Evolutionary conservation across 176 grass and related monocot species (phyloP), one percentile per base, ranked within the genome.

Genomic region (Paspalum notatum): DNA sequence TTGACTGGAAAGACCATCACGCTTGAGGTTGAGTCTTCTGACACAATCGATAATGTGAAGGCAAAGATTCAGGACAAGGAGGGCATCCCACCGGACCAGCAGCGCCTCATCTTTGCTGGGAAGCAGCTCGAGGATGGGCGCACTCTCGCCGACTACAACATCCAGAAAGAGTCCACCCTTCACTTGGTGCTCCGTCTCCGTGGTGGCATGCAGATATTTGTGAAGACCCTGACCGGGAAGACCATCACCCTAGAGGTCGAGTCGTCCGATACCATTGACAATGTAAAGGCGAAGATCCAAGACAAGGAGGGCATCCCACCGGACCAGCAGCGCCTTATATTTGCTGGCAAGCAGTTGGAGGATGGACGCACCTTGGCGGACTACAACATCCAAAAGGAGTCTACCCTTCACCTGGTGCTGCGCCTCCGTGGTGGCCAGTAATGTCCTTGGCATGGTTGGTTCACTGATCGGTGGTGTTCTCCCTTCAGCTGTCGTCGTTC

Each of bases 201-300:
- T 10, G 68, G 68, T 11, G 70, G 70, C 4, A 91, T 91, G 90
- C 82, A 88, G 82, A 91, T 90, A 50, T 92, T 92, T 49, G 87
- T 92, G 71, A 96, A 96, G 84, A 96, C 90, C 54, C 73, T 92
- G 55, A 96, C 79, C 3, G 85, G 90, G 41, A 97, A 97, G 85
- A 97, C 93, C 15, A 97, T 97, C 90, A 95, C 82, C 20, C 66
- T 97, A 54, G 93, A 97, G 77, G 93, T 93, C 7, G 93, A 97
- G 90, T 79, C 80, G 3, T 91, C 89, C 0, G 89, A 91, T 66
- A 91, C 81, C 71, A 91, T 91, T 22, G 89, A 91, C 85, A 91
- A 87, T 16, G 77, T 91, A 12, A 91, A 91, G 66, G 77, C 81
- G 9, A 91, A 91, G 77, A 91, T 91, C 21, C 89, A 91, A 65